A percentile compares a stretch with the other conserved stretches of the same genome.
phyloP scores from a whole-genome alignment of 202 grass and related monocot species.

The Panicum hallii region DNA sequence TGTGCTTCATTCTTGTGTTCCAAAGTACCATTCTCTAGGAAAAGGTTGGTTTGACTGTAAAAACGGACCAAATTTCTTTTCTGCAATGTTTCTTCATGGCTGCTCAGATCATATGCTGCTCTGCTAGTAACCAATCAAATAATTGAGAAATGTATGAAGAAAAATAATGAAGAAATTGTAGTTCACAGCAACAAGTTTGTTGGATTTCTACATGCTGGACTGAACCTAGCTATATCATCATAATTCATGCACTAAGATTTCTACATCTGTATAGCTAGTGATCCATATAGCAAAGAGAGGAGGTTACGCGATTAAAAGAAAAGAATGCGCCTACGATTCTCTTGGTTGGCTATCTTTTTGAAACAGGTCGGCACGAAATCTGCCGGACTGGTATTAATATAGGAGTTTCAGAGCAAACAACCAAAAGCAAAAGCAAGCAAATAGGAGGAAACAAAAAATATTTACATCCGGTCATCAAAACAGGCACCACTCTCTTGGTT shows the following conservation, averaged over 20 bases:
- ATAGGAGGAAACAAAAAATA: too few relatives aligned
- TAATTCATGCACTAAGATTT: background rate
- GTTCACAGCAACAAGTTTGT: too few relatives aligned
- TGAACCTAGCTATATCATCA: background rate
- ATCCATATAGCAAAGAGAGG: background rate
- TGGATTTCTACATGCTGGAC: background rate
- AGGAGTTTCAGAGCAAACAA: background rate
- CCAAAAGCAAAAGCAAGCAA: background rate
- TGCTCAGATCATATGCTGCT: background rate
- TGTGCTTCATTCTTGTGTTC: too few relatives aligned
- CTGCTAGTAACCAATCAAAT: background rate
- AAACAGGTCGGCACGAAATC: too few relatives aligned
- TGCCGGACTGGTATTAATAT: too few relatives aligned
- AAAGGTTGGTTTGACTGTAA: too few relatives aligned
- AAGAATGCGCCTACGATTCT: background rate
- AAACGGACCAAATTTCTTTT: too few relatives aligned
- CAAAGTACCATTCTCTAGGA: too few relatives aligned
- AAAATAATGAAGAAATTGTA: too few relatives aligned
- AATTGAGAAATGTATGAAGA: too few relatives aligned
- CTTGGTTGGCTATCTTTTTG: background rate
- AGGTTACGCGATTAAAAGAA: background rate
- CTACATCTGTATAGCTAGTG: background rate
- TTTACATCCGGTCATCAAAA: too few relatives aligned
- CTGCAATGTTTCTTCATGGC: too few relatives aligned
- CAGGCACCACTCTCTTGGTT: constrained; percentile 13